Evolutionary conservation across 2,329 filamentous ascomycete species (phyloP), one percentile per base, ranked within the genome.

Genomic region (Zopfia rhizophila): DNA sequence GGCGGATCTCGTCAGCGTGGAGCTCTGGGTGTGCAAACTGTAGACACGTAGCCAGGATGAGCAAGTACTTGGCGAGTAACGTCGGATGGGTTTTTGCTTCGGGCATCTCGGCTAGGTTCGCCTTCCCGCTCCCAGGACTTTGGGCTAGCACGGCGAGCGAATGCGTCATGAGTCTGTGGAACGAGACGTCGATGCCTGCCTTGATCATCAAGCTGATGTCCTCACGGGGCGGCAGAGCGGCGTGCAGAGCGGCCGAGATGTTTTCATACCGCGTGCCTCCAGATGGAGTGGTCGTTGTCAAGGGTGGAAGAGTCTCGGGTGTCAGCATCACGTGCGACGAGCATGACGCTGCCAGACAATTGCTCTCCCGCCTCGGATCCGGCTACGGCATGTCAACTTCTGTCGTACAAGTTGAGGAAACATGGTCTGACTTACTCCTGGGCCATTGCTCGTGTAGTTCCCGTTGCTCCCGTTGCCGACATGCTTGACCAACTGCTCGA

Each of bases 1-100:
- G 48, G 7, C 12, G 31, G n/a, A 55, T 33, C 16, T 55, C 44
- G 18, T 42, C 40, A 23, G 31, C 21, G 27, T 44, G 37, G 7
- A 62, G 42, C 21, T 41, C 39, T 37, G 42, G 31, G 25, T 37
- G 38, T 10, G 56, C 41, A 43, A 32, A 28, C 48, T 69, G 68
- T 5, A 72, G 35, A 7, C 65, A 51, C 7, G 60, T 62, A 7
- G 62, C 67, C 16, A 72, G 53, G 1, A 65, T 35, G 11, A 74
- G 58, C 48, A 74, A 63, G 25, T 56, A 56, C 12, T 58, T 66
- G 21, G 70, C 69, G 8, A 74, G 38, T 3, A 71, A 23, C 5
- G 72, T 58, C 0, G 69, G 70, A 43, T 73, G 70, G 7, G 46
- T 45, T 4, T 33, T 48, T 37, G 46, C 37, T 3, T 47, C 44